Conservation (phyloP, 768 basidiomycete species). For the Collybia sordida region DNA sequence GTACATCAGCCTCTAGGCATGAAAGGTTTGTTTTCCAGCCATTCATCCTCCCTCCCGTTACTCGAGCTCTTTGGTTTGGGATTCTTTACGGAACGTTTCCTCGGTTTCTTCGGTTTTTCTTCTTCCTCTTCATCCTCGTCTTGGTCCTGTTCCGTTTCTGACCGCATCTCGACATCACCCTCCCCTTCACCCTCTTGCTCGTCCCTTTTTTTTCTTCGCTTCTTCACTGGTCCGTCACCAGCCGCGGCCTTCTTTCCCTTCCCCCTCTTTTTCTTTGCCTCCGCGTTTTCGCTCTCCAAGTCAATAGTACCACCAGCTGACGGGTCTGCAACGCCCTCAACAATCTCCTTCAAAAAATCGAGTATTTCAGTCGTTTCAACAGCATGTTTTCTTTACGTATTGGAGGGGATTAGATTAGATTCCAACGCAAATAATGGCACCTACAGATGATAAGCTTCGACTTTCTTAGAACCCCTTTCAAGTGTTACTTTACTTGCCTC, state of each 20-base stretch:
- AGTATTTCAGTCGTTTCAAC: constrained; percentile 85
- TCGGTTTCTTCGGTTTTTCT: neutral
- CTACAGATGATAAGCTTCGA: constrained; percentile 92
- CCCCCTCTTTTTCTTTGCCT: constrained; percentile 57
- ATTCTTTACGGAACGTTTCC: constrained; percentile 11
- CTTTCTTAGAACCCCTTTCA: constrained; percentile 79
- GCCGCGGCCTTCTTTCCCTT: constrained; percentile 52
- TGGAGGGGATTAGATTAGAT: neutral
- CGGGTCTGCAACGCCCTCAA: constrained; percentile 83
- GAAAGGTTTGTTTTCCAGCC: constrained; percentile 42
- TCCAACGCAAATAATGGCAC: constrained; percentile 30
- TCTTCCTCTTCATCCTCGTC: constrained; percentile 29
- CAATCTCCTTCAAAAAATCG: constrained; percentile 93
- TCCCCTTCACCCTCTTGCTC: constrained; percentile 30
- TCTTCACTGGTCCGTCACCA: constrained; percentile 36
- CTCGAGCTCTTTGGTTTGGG: constrained; percentile 30
- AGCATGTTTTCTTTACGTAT: constrained; percentile 78
- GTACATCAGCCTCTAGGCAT: constrained; percentile 31
- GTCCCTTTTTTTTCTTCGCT: constrained; percentile 52
- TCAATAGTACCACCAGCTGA: constrained; percentile 80
- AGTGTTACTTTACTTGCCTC: constrained; percentile 79
- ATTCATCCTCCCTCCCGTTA: constrained; percentile 42
- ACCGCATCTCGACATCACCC: constrained; percentile 22
- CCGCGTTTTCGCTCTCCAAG: constrained; percentile 58
- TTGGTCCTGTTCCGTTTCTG: constrained; percentile 22